Evolutionary conservation across 2,329 filamentous ascomycete species (phyloP).

Genomic region (Aspergillus neotritici): DNA sequence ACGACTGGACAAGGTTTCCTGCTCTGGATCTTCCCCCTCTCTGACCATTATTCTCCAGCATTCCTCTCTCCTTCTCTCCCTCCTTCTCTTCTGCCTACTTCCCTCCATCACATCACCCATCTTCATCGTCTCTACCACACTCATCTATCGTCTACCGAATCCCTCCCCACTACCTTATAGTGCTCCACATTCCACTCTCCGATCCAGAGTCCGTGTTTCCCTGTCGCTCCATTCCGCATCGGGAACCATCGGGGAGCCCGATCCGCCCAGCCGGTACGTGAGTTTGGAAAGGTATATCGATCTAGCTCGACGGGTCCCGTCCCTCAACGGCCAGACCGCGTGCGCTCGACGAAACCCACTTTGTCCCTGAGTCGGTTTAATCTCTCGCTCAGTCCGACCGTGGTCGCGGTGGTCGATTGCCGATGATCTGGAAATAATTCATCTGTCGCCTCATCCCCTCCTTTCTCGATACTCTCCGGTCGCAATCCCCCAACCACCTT

Average conservation of each 20-base stretch:
- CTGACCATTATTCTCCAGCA: too few relatives aligned
- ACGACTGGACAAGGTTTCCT: too few relatives aligned
- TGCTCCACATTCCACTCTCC: not conserved
- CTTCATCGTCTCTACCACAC: not conserved
- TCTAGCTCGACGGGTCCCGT: slow-evolving; percentile 5
- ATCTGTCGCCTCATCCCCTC: not conserved
- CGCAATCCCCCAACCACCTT: slow-evolving; percentile 11
- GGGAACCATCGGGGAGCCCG: slow-evolving; percentile 5
- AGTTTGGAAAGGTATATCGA: not conserved
- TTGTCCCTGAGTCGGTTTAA: not conserved
- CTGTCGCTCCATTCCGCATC: not conserved
- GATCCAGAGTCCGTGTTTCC: not conserved
- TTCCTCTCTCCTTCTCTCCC: too few relatives aligned
- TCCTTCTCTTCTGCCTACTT: too few relatives aligned
- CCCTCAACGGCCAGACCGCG: slow-evolving; percentile 12
- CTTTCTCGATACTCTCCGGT: slow-evolving; percentile 12
- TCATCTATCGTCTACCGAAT: not conserved
- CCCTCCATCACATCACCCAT: too few relatives aligned
- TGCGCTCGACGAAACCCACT: slow-evolving; percentile 13
- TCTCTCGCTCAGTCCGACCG: too few relatives aligned
- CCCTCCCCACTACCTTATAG: not conserved
- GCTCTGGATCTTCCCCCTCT: too few relatives aligned
- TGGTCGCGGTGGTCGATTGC: too few relatives aligned
- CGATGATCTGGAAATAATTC: too few relatives aligned
- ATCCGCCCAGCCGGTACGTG: slow-evolving; percentile 12